These are phyloP conservation scores for Monilinia aucupariae DNA, from an alignment of 2,329 filamentous ascomycete species.

Conservation along the genomic window DNA sequence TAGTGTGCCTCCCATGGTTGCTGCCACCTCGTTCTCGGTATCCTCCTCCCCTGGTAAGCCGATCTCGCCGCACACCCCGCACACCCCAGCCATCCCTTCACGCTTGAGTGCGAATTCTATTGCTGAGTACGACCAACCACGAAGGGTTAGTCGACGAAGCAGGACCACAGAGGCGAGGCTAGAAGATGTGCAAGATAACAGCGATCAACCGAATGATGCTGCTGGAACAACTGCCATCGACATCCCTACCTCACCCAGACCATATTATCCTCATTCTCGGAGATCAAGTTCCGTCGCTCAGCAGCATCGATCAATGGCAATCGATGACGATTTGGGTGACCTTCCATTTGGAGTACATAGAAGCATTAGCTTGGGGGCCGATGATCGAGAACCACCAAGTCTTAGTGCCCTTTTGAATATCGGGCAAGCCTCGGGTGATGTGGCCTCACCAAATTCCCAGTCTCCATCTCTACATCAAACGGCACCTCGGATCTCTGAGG, in stretches of 20 bases:
- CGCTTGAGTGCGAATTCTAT: conserved; percentile 89
- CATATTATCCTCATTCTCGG: conserved; percentile 47
- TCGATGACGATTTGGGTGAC: conserved; percentile 57
- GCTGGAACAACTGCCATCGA: conserved; percentile 63
- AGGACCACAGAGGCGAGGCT: conserved; percentile 24
- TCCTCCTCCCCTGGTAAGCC: conserved; percentile 89
- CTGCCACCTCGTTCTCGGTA: conserved; percentile 72
- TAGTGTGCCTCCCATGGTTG: conserved; percentile 58
- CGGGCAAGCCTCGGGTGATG: conserved; percentile 38
- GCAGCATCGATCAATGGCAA: conserved; percentile 49
- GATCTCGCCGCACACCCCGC: conserved; percentile 81
- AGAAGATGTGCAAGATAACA: conserved; percentile 27
- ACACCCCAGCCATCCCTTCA: conserved; percentile 89
- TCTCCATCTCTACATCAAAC: conserved; percentile 34
- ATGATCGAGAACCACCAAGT: conserved; percentile 58
- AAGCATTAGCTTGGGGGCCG: conserved; percentile 62
- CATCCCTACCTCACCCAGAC: conserved; percentile 65
- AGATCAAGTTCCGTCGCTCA: conserved; percentile 67
- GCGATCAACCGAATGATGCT: conserved; percentile 40
- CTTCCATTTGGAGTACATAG: conserved; percentile 56
- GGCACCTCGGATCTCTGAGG: conserved; percentile 32
- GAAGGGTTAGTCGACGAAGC: conserved; percentile 24
- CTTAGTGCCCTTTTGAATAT: conserved; percentile 56
- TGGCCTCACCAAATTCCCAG: conserved; percentile 32
- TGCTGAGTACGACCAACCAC: conserved; percentile 53